Evolutionary conservation across 2,329 filamentous ascomycete species (phyloP), one percentile per base, ranked within the genome.

Genomic region (Neofusicoccum laricinum): DNA sequence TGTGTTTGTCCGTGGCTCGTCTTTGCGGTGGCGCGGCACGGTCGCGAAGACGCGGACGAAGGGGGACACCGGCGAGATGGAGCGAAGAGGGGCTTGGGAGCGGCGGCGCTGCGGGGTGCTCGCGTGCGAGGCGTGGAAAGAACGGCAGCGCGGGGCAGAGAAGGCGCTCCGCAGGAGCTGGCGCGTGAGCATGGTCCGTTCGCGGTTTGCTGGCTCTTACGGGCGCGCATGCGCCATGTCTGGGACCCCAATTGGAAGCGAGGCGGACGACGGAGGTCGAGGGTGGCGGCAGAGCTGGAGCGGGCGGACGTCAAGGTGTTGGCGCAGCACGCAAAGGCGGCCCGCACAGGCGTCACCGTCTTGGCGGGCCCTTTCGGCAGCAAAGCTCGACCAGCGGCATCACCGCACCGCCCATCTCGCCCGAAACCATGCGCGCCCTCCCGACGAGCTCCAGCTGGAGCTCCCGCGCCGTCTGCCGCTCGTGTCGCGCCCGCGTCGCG

Each of bases 11-110:
- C 38, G 46, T 2, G 63, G 43, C 6, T 64, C 78, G 76, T 76
- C 77, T 74, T 77, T 82, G 70, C 73, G 76, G 72, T 80, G 78
- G 4, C 75, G 75, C 21, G 77, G 77, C 57, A 75, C 77, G 7
- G 77, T 77, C 19, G 79, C 76, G 69, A 82, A 82, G 66, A 82
- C 75, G 58, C 80, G 76, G 36, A 69, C 67, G 62, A 67, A 32
- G 40, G 65, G 63, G 8, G 66, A 61, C 36, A 64, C 25, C 8
- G 63, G 65, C 38, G 64, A 55, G 49, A 57, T 41, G 53, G 46
- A 68, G 66, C 53, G 66, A 65, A 63, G 67, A 55, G 63, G 66
- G 68, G 59, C 72, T 68, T 63, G 67, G 67, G 43, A 19, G 34
- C 66, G 73, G 71, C 70, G 71, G 70, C 32, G 36, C 8, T 43